Evolutionary conservation across 2,329 filamentous ascomycete genomes (phyloP), one percentile per base, ranked within the genome.

Genomic region (Aureobasidium sp.): DNA sequence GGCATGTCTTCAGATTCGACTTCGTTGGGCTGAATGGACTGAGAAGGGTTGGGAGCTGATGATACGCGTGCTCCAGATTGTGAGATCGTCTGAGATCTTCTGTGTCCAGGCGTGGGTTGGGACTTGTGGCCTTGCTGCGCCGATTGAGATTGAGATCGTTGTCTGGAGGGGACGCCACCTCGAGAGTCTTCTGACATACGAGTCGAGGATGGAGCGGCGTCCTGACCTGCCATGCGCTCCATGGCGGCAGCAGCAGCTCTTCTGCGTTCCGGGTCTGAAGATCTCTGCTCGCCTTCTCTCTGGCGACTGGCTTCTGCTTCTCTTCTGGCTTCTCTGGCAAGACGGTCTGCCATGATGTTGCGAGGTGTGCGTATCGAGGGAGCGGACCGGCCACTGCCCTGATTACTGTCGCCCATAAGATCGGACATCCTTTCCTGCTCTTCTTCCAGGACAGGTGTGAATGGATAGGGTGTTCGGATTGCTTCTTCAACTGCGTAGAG

Each of bases 341-440:
- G 82, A 62, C 92, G 86, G 72, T 92, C 87, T 74, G 90, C 86
- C 92, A 97, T 96, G 69, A 97, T 93, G 77, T 93, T 89, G 66
- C 89, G 86, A 17, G 93, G 93, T 39, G 91, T 92, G 67, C 88
- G 85, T 64, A 97, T 89, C 74, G 65, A 79, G 11, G 58, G 42
- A 33, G 50, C 33, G 33, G 37, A 27, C 39, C 49, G 78, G 66
- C 83, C 84, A 79, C 85, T 84, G 68, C 77, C 81, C 71, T 82
- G 82, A 67, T 82, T 83, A 56, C 79, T 79, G 40, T 42, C 45
- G 71, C 85, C 83, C 70, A 84, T 81, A 68, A 96, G 81, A 74
- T 96, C 92, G 68, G 92, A 89, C 92, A 99, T 97, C 70, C 85
- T 84, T 68, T 92, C 90, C 82, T 90, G 88, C 79, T 96, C 90